Evolutionary conservation across 2,329 filamentous ascomycete species (phyloP).

Genomic region (Fusarium gaditjirri): DNA sequence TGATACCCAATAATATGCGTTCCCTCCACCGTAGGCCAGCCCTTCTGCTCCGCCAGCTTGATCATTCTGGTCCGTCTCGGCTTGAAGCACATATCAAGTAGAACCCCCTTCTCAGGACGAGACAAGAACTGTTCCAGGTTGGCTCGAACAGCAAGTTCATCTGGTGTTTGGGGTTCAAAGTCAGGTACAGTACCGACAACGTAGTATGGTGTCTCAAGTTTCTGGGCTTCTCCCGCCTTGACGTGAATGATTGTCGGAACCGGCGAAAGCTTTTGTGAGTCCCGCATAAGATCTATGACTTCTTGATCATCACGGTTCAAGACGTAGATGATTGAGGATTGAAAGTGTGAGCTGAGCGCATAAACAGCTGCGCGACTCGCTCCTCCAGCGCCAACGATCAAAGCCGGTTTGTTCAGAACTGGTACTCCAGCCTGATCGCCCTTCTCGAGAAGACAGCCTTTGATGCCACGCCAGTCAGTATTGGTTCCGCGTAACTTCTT

Average conservation of each 20-base stretch:
- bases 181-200: background rate
- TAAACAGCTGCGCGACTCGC: slow-evolving; percentile 11
- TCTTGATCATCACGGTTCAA: slow-evolving; percentile 3
- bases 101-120: background rate
- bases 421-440: background rate
- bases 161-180: background rate
- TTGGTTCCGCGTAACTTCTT: background rate
- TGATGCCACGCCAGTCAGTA: background rate
- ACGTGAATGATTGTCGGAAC: background rate
- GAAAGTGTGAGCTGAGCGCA: background rate
- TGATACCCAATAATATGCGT: slow-evolving; percentile 12
- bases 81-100: slow-evolving; percentile 22
- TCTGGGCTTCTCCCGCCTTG: background rate
- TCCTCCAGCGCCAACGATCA: slow-evolving; percentile 12
- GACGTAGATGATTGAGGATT: background rate
- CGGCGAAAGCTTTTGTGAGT: background rate
- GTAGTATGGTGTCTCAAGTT: slow-evolving; percentile 9
- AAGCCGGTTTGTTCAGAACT: slow-evolving; percentile 5
- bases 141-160: background rate
- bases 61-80: slow-evolving; percentile 10
- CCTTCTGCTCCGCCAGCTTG: slow-evolving; percentile 1
- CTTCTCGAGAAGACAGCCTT: slow-evolving; percentile 4
- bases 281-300: background rate
- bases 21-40: slow-evolving; percentile 1
- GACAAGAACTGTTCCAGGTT: background rate